These are phyloP conservation scores for Spinacia oleracea DNA, from an alignment of 179 eudicot species.

Conservation along the genomic window DNA sequence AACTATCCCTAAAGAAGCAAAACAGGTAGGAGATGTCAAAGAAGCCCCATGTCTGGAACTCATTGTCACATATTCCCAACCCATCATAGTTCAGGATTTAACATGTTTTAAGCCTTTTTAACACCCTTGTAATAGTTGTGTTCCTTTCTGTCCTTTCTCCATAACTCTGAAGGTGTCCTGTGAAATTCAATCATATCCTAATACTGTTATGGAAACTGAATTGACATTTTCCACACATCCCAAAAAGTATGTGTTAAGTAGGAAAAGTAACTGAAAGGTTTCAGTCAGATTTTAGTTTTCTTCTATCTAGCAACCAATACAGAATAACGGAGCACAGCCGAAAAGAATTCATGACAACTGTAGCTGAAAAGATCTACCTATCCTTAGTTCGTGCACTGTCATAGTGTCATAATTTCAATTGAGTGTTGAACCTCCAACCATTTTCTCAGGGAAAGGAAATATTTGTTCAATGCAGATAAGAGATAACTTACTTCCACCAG, in stretches of 20 bases:
- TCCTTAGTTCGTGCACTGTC: not conserved
- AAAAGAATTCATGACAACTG: not conserved
- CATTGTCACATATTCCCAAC: not conserved
- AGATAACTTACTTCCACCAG: slow-evolving; percentile 82
- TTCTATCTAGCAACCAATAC: not conserved
- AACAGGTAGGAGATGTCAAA: not conserved
- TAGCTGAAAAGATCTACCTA: not conserved
- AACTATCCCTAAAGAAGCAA: not conserved
- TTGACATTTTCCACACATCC: not conserved
- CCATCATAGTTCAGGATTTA: not conserved
- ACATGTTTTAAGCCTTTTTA: not conserved
- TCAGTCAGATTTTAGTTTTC: not conserved
- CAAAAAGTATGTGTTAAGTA: not conserved
- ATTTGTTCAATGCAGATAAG: not conserved
- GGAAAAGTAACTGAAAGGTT: not conserved
- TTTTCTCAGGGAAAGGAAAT: not conserved
- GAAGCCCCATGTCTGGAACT: not conserved
- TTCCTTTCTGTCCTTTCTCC: not conserved
- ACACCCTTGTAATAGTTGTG: not conserved
- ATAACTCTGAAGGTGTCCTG: not conserved
- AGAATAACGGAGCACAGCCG: not conserved
- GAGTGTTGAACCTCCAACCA: not conserved
- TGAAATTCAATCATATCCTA: not conserved
- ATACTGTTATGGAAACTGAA: not conserved
- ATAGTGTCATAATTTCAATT: too few species aligned